Conservation (phyloP, 805 yeast genomes). For the Candida manassasensis region DNA sequence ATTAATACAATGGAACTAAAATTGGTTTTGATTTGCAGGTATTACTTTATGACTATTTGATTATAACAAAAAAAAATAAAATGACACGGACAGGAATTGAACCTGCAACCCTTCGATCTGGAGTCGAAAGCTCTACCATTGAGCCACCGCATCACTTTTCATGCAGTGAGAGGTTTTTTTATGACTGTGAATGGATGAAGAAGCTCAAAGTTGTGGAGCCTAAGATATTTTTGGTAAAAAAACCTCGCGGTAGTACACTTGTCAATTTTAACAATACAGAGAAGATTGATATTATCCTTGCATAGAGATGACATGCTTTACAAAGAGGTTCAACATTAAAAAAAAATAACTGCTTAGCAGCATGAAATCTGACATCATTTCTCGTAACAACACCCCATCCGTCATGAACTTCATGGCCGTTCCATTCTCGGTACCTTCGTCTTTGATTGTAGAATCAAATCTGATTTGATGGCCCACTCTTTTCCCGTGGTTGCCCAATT, state of each 20-base stretch:
- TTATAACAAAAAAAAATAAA: background rate
- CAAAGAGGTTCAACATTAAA: no score
- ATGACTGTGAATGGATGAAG: no score
- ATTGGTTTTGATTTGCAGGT: background rate
- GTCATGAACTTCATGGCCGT: constrained; percentile 88
- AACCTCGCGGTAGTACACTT: no score
- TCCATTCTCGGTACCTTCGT: constrained; percentile 39
- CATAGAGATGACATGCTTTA: no score
- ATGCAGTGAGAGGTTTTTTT: no score
- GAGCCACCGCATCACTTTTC: constrained; percentile 31
- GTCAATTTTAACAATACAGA: no score
- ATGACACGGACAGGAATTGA: constrained; percentile 75
- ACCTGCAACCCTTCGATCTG: constrained; percentile 81
- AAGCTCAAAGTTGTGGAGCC: no score
- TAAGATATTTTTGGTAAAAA: no score
- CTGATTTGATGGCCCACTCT: constrained; percentile 79
- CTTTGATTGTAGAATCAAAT: constrained; percentile 64
- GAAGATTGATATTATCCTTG: no score
- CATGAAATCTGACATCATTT: constrained; percentile 84
- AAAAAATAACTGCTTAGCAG: no score
- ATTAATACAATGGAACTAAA: background rate
- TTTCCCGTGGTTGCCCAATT: constrained; percentile 66
- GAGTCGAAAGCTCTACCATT: constrained; percentile 42
- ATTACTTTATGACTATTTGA: background rate
- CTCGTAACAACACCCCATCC: constrained; percentile 89